Percentiles rank a stretch among this genome's conserved stretches.
Evolutionary conservation across 495 filamentous ascomycete genomes (phyloP).

Genomic region (Lasiosphaeris hirsuta): DNA sequence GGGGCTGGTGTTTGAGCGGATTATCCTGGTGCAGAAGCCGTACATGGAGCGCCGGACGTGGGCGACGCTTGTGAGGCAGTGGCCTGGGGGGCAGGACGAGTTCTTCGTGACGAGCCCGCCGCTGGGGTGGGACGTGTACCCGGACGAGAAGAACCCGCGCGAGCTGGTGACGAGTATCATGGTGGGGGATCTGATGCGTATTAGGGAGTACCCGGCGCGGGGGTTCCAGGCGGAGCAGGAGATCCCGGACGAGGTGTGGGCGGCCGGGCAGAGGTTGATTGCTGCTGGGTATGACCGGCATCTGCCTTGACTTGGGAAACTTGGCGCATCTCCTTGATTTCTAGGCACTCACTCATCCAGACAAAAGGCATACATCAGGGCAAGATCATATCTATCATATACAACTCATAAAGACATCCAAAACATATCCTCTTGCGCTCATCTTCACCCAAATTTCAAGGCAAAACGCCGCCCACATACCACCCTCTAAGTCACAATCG

Average conservation of each 20-base stretch:
- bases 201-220: conserved; percentile 34
- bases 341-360: too few relatives aligned
- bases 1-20: conserved; percentile 16
- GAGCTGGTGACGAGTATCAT: conserved; percentile 37
- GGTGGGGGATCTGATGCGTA: conserved; percentile 37
- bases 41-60: conserved; percentile 43
- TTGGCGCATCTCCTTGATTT: too few relatives aligned
- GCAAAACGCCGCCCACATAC: too few relatives aligned
- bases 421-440: neutral
- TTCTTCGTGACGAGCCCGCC: conserved; percentile 34
- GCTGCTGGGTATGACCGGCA: conserved; percentile 29
- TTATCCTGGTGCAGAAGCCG: conserved; percentile 39
- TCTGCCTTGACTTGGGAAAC: conserved; percentile 22
- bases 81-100: conserved; percentile 25
- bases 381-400: too few relatives aligned
- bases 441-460: neutral
- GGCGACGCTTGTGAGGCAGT: conserved; percentile 39
- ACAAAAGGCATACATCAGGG: too few relatives aligned
- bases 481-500: neutral
- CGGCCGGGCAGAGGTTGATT: conserved; percentile 33
- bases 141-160: conserved; percentile 27
- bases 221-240: conserved; percentile 37
- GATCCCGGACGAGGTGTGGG: conserved; percentile 37
- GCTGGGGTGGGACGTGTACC: conserved; percentile 32
- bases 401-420: neutral